Base-by-base conservation (phyloP, 2,329 filamentous ascomycete genomes). In the Colletotrichum destructivum region DNA sequence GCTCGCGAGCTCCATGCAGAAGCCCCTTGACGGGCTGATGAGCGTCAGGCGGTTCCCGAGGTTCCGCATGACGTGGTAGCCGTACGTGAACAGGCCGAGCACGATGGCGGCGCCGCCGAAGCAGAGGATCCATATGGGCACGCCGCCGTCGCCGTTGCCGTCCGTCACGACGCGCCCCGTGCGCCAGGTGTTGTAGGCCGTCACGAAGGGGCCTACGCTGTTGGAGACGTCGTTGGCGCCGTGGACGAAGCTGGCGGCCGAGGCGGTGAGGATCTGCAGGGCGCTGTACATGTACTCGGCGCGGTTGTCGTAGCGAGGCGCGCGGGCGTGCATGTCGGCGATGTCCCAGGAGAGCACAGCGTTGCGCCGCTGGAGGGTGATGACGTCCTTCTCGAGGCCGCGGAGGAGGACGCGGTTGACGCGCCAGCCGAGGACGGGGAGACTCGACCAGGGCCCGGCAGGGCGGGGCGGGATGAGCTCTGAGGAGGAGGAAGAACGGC, bases 11-110 rank as follows among this genome's bases (percentile, higher is more conserved):
- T 87, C 85, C 84, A 86, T 87, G 70, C 82, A 85, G 76, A 84
- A 87, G 13, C 87, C 87, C 71, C 87, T 82, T 4, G 83, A 84
- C 2, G 87, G 88, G 11, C 86, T 88, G 76, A 88, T 87, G 23
- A 87, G 82, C 16, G 87, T 89, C 73, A 89, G 82, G 52, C 87
- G 83, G 79, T 89, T 89, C 11, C 87, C 87, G 67, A 89, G 83
- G 57, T 85, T 86, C 62, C 86, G 83, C 86, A 90, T 89, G 76
- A 91, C 90, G 76, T 91, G 89, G 79, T 90, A 91, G 9, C 89
- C 89, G 75, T 90, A 91, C 12, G 88, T 89, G 80, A 87, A 83
- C 70, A 91, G 82, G n/a, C 89, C 89, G n/a, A 89, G 77, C 55
- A 86, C 86, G 35, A 89, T 86, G 59, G 82, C 80, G 0, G 81